Evolutionary conservation across 495 filamentous ascomycete species (phyloP).

Genomic region (Aspergillus taichungensis): DNA sequence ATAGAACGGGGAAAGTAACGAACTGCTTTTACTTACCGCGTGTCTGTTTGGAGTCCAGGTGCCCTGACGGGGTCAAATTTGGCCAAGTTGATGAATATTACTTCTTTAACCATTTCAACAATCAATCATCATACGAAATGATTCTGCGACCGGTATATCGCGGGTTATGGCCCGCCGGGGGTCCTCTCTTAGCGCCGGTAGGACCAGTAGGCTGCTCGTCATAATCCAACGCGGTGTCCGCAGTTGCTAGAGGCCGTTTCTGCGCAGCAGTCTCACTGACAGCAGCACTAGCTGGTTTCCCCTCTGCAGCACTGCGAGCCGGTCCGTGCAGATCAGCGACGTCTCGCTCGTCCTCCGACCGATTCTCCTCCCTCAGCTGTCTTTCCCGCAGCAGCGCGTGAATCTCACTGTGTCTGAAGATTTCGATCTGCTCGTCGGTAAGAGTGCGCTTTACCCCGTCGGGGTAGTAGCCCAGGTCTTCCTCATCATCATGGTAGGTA

Average conservation of each 20-base stretch:
- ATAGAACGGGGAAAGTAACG: background rate
- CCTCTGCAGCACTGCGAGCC: background rate
- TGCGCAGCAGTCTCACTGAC: background rate
- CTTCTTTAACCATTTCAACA: too few relatives aligned
- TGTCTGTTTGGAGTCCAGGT: too few relatives aligned
- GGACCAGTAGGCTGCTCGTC: background rate
- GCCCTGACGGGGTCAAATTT: too few relatives aligned
- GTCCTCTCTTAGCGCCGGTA: background rate
- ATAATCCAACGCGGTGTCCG: slow-evolving; percentile 8
- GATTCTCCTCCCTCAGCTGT: slow-evolving; percentile 25
- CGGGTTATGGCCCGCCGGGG: background rate
- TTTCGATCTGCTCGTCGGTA: slow-evolving; percentile 83
- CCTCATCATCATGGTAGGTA: slow-evolving; percentile 37
- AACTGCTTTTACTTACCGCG: background rate
- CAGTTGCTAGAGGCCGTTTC: background rate
- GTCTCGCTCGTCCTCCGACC: slow-evolving; percentile 6
- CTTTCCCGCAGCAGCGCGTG: slow-evolving; percentile 55
- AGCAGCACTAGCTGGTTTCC: background rate
- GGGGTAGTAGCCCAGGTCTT: slow-evolving; percentile 79
- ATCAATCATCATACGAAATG: slow-evolving; percentile 35
- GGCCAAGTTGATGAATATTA: too few relatives aligned
- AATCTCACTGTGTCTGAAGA: slow-evolving; percentile 86
- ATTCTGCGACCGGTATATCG: slow-evolving; percentile 23
- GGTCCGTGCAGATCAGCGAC: background rate
- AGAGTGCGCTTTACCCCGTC: slow-evolving; percentile 87